A percentile compares a stretch with the other conserved stretches of the same genome.
Conservation (phyloP, 495 filamentous ascomycete genomes). For the Xylaria castorea region DNA sequence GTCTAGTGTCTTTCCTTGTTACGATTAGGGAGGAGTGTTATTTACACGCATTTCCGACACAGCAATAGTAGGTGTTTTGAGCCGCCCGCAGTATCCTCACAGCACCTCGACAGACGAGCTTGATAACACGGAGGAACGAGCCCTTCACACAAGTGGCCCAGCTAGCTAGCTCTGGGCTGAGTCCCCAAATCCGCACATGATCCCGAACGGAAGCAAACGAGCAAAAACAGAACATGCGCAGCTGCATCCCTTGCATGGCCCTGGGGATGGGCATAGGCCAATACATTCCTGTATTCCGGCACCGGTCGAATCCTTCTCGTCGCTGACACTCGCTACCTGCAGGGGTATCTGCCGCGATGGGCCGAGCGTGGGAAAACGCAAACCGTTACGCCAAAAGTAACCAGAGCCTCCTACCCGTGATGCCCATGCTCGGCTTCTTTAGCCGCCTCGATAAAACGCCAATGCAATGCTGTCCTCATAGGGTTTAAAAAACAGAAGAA, state of each 20-base stretch:
- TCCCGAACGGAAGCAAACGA: neutral
- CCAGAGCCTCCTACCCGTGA: slow-evolving; percentile 34
- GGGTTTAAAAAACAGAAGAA: neutral
- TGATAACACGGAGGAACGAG: neutral
- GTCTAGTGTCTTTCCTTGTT: neutral
- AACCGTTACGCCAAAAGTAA: slow-evolving; percentile 41
- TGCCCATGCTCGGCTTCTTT: slow-evolving; percentile 22
- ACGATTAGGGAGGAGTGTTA: neutral
- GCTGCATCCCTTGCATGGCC: neutral
- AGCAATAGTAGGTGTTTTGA: neutral
- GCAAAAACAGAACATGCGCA: slow-evolving; percentile 7
- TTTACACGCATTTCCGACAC: neutral
- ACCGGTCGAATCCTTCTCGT: slow-evolving; percentile 16
- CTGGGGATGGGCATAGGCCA: neutral
- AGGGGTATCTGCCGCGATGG: slow-evolving; percentile 39
- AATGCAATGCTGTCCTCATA: slow-evolving; percentile 35
- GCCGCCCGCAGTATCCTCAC: neutral
- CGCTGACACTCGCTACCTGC: slow-evolving; percentile 35
- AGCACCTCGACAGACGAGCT: neutral
- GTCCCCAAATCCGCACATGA: neutral
- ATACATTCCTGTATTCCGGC: slow-evolving; percentile 4
- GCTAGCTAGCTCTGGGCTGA: neutral
- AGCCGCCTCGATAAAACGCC: slow-evolving; percentile 37
- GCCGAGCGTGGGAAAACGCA: slow-evolving; percentile 37
- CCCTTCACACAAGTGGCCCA: neutral